These are phyloP conservation scores for Vanrija humicola DNA, from an alignment of 1,284 basidiomycete species.

Conservation along the genomic window DNA sequence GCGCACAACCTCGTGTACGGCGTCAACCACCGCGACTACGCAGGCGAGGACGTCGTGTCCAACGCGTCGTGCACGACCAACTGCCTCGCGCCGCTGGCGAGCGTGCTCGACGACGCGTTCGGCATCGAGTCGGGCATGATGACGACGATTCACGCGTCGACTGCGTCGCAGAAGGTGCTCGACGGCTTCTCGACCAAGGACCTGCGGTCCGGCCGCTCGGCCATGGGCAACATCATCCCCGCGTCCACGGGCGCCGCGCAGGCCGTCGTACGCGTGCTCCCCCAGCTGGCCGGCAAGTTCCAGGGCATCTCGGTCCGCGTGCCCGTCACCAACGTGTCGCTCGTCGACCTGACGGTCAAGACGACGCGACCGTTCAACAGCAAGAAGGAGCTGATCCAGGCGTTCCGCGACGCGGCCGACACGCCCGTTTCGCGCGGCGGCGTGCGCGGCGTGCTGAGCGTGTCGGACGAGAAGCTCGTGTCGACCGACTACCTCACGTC, in stretches of 20 bases:
- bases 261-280: slow-evolving; percentile 49
- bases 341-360: slow-evolving; percentile 50
- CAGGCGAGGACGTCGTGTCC: slow-evolving; percentile 41
- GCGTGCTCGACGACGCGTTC: slow-evolving; percentile 43
- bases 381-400: slow-evolving; percentile 44
- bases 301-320: slow-evolving; percentile 50
- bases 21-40: slow-evolving; percentile 47
- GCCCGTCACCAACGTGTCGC: slow-evolving; percentile 49
- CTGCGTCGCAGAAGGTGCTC: slow-evolving; percentile 47
- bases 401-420: slow-evolving; percentile 41
- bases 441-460: slow-evolving; percentile 40
- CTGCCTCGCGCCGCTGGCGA: slow-evolving; percentile 49
- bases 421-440: slow-evolving; percentile 15
- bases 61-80: slow-evolving; percentile 52
- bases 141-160: slow-evolving; percentile 51
- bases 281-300: slow-evolving; percentile 50
- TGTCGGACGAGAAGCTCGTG: slow-evolving; percentile 50
- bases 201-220: slow-evolving; percentile 44
- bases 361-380: slow-evolving; percentile 36
- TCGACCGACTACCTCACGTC: slow-evolving; percentile 47
- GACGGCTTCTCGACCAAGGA: slow-evolving; percentile 50
- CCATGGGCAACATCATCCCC: slow-evolving; percentile 49
- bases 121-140: slow-evolving; percentile 51
- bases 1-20: slow-evolving; percentile 46
- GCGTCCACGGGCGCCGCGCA: slow-evolving; percentile 48